A percentile compares a stretch with the other conserved stretches of the same genome.
phyloP scores from a whole-genome alignment of 495 filamentous ascomycete species.

The Alectoria sarmentosa region DNA sequence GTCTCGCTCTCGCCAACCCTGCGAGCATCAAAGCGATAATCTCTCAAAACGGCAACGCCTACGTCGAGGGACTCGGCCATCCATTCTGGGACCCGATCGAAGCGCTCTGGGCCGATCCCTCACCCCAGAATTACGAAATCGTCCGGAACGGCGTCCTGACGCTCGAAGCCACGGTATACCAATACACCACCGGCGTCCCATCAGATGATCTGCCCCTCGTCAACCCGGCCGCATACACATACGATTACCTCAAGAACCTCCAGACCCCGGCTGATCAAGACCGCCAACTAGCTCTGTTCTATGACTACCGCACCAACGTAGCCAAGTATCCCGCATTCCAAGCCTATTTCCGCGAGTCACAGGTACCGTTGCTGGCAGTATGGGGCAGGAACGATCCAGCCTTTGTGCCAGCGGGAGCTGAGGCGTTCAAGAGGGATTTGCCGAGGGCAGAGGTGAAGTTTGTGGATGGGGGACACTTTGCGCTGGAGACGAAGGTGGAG shows the following conservation, averaged over 20 bases:
- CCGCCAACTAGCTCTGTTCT: constrained; percentile 51
- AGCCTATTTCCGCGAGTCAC: constrained; percentile 45
- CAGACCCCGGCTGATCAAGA: constrained; percentile 45
- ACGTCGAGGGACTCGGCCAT: constrained; percentile 48
- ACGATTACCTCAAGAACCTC: constrained; percentile 46
- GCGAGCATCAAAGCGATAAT: constrained; percentile 44
- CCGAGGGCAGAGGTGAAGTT: constrained; percentile 43
- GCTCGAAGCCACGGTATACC: constrained; percentile 43
- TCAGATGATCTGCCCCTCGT: constrained; percentile 31
- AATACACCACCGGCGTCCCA: constrained; percentile 46
- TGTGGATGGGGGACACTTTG: constrained; percentile 58
- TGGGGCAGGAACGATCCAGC: constrained; percentile 58
- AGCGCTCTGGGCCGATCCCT: constrained; percentile 39
- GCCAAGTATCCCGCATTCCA: constrained; percentile 52
- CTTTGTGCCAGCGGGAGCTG: constrained; percentile 51
- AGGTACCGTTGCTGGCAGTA: constrained; percentile 50
- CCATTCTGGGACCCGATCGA: constrained; percentile 48
- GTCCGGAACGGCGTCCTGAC: constrained; percentile 37
- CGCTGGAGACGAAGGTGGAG: constrained; percentile 47
- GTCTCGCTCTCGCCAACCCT: constrained; percentile 40
- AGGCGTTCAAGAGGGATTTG: constrained; percentile 53
- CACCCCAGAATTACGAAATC: constrained; percentile 31
- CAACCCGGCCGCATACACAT: constrained; percentile 43
- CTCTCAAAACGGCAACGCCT: constrained; percentile 59
- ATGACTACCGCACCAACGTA: constrained; percentile 51